Conservation (phyloP, 2,329 filamentous ascomycete species). For the Claviceps citrina region DNA sequence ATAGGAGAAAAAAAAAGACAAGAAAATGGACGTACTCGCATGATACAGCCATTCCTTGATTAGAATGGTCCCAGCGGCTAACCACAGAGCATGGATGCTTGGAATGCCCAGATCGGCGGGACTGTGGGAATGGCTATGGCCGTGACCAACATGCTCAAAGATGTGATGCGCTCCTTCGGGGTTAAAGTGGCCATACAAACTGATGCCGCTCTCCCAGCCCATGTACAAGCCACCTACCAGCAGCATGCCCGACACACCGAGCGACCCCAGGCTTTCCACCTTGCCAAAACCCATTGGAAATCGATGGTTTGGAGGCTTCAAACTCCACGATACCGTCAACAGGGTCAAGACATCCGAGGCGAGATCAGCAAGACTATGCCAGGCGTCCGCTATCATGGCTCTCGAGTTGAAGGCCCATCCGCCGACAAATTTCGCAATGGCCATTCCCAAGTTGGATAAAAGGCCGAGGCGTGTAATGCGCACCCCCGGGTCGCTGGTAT, state of each 20-base stretch:
- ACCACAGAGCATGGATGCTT: conserved; percentile 86
- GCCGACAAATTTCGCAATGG: conserved; percentile 77
- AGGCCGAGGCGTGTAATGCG: conserved; percentile 42
- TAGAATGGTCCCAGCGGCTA: conserved; percentile 76
- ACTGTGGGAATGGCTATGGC: conserved; percentile 49
- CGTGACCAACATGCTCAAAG: conserved; percentile 44
- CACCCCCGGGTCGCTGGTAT: conserved; percentile 56
- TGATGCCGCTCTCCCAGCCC: conserved; percentile 57
- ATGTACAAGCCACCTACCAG: conserved; percentile 83
- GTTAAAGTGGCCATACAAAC: conserved; percentile 58
- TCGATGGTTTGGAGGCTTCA: conserved; percentile 65
- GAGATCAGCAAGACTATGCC: conserved; percentile 88
- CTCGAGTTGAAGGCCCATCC: conserved; percentile 93
- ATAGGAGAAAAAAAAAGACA: background rate
- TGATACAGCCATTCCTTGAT: conserved; percentile 96
- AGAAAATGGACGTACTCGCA: conserved; percentile 58
- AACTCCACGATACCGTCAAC: conserved; percentile 83
- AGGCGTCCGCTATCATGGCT: conserved; percentile 80
- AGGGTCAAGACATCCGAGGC: conserved; percentile 90
- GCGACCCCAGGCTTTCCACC: conserved; percentile 85
- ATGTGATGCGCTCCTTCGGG: conserved; percentile 52
- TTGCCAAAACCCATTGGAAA: conserved; percentile 94
- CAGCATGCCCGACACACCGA: conserved; percentile 85
- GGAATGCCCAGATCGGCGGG: conserved; percentile 38
- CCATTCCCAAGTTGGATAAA: conserved; percentile 85